Base-by-base conservation (phyloP, 1,284 basidiomycete genomes). In the Trichosporon sp. region DNA sequence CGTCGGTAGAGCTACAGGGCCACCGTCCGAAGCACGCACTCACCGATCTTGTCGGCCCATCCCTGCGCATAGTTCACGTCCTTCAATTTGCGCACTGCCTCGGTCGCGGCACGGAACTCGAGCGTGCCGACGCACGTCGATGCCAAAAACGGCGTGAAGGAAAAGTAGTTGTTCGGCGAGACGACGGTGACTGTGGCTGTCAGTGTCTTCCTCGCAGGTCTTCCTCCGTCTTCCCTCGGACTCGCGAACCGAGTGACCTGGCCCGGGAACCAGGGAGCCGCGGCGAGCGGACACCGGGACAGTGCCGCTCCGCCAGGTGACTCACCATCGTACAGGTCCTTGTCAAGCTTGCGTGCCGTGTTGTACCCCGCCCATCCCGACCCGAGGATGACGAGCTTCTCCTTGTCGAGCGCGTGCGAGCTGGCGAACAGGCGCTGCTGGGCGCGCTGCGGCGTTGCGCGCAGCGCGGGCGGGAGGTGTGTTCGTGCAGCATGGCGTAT, bases 321-420 rank as follows among this genome's bases (percentile, higher is more conserved):
- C 72, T 47, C 25, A 75, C 76, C 79, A 66, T 81, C 77, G 56
- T 80, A 82, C 4, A 75, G 65, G 21, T 65, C 67, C 71, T 80
- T 80, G 72, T 83, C 78, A 7, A 79, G 73, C 44, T 77, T 77
- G 11, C 78, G 75, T 63, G 74, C 84, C 3, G 92, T 83, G 73
- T 89, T 89, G 76, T 92, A 92, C 0, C 92, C 92, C 68, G 90
- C 92, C 92, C 92, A 94, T 25, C 92, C 92, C 8, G 89, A 90
- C 1, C 92, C 92, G 1, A 93, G 84, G 68, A 94, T 89, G n/a
- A 93, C 88, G 27, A 93, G 65, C 38, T 47, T 62, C 58, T 71
- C 70, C 38, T 69, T 71, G 2, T 23, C 62, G 1, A 31, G n/a
- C 0, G 15, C 35, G 8, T 13, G 7, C 8, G 65, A 32, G 12